Evolutionary conservation across 441 rosid genomes (phyloP).

Genomic region (Populus hybrid): DNA sequence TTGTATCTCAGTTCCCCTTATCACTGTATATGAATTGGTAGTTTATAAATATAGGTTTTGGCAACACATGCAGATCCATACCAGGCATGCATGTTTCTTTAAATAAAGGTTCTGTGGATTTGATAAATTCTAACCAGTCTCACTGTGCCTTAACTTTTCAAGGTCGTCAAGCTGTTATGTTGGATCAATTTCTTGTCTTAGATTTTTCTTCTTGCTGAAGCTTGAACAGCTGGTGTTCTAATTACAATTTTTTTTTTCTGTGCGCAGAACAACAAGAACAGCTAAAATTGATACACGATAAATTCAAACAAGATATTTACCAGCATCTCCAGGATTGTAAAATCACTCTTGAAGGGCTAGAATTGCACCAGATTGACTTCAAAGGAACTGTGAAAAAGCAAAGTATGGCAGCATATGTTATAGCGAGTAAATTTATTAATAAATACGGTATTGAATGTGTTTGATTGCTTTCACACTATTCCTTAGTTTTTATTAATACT

Average conservation of each 20-base stretch:
- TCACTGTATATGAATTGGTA: neutral
- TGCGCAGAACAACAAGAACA: slow-evolving; percentile 72
- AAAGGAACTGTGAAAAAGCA: slow-evolving; percentile 68
- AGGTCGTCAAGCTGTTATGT: neutral
- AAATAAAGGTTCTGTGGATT: neutral
- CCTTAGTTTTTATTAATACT: neutral
- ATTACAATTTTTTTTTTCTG: slow-evolving; percentile 1
- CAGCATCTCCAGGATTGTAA: slow-evolving; percentile 56
- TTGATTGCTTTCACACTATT: slow-evolving; percentile 7
- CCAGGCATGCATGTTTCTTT: neutral
- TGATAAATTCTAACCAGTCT: neutral
- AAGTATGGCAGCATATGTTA: slow-evolving; percentile 47
- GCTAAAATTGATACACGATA: slow-evolving; percentile 57
- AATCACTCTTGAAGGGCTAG: slow-evolving; percentile 55
- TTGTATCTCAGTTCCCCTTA: neutral
- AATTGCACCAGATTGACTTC: slow-evolving; percentile 54
- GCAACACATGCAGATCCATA: neutral
- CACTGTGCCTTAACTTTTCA: neutral
- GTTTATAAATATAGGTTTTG: neutral
- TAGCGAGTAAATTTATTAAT: slow-evolving; percentile 8
- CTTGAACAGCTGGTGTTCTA: neutral
- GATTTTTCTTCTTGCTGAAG: slow-evolving; percentile 1
- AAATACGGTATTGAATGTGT: slow-evolving; percentile 5
- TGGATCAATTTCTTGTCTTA: neutral
- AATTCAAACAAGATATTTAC: slow-evolving; percentile 56